Percentiles rank a stretch among this genome's conserved stretches.
Evolutionary conservation across 345 rosid species (phyloP).

Genomic region (Citrus maxima): DNA sequence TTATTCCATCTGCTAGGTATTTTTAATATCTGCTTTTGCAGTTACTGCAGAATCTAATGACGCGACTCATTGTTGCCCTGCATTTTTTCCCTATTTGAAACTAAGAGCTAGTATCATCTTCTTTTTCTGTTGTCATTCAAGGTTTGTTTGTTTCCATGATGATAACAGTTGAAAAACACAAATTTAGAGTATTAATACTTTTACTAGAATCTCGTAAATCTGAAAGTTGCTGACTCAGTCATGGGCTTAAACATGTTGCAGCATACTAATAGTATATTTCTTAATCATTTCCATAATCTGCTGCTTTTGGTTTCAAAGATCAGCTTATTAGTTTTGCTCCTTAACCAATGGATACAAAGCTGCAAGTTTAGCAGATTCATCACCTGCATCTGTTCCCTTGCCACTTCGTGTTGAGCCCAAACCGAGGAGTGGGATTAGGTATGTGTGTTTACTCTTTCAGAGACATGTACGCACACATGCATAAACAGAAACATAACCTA

Average conservation of each 20-base stretch:
- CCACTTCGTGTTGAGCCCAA: slow-evolving; percentile 94
- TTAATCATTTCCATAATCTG: background rate
- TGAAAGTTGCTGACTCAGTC: background rate
- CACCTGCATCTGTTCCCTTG: slow-evolving; percentile 79
- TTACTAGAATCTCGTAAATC: background rate
- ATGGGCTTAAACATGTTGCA: background rate
- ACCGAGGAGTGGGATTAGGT: slow-evolving; percentile 95
- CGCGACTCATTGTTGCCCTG: background rate
- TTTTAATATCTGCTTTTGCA: background rate
- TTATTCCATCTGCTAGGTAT: background rate
- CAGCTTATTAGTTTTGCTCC: slow-evolving; percentile 23
- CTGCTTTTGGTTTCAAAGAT: background rate
- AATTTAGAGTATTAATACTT: background rate
- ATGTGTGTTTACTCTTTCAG: background rate
- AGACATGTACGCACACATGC: too few relatives aligned
- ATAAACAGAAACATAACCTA: background rate
- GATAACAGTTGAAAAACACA: background rate
- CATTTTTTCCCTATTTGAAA: background rate
- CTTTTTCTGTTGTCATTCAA: background rate
- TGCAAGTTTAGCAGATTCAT: slow-evolving; percentile 85
- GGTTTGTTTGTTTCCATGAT: background rate
- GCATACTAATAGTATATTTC: background rate
- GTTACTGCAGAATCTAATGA: background rate
- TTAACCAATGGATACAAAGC: slow-evolving; percentile 73
- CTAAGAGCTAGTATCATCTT: background rate